phyloP scores from a whole-genome alignment of 2,329 filamentous ascomycete species.

The Cladosporium sp. region DNA sequence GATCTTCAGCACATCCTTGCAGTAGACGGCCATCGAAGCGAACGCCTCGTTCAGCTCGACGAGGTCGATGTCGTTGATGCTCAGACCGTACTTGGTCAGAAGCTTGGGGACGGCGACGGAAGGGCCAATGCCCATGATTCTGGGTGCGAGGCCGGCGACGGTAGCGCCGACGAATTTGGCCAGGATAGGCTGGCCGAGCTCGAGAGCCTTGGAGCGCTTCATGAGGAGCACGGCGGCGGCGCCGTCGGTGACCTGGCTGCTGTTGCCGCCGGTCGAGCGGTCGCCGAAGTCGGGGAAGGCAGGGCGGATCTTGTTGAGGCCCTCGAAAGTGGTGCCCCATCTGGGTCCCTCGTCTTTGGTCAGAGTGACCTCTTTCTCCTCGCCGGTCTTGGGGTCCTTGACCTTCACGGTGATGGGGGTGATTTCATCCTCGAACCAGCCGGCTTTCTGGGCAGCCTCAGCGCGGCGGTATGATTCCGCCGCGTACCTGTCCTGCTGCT shows the following conservation, averaged over 20 bases:
- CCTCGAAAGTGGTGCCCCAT: slow-evolving; percentile 80
- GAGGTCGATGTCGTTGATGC: slow-evolving; percentile 77
- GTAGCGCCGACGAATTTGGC: slow-evolving; percentile 94
- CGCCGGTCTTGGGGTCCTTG: slow-evolving; percentile 77
- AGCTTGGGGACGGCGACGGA: slow-evolving; percentile 73
- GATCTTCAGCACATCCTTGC: slow-evolving; percentile 56
- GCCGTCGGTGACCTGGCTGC: slow-evolving; percentile 91
- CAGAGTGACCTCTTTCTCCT: slow-evolving; percentile 71
- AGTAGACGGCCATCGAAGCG: slow-evolving; percentile 96
- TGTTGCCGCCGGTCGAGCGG: slow-evolving; percentile 85
- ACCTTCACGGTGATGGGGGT: slow-evolving; percentile 76
- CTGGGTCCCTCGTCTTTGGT: slow-evolving; percentile 87
- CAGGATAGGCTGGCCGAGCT: slow-evolving; percentile 83
- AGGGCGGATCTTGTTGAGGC: slow-evolving; percentile 74
- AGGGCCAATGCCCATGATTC: slow-evolving; percentile 95
- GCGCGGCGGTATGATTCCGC: slow-evolving; percentile 83
- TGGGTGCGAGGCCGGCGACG: slow-evolving; percentile 80
- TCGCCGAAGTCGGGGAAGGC: slow-evolving; percentile 90
- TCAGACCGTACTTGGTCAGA: slow-evolving; percentile 70
- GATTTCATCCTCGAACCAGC: slow-evolving; percentile 92
- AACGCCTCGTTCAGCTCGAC: slow-evolving; percentile 97
- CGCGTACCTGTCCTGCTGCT: slow-evolving; percentile 78
- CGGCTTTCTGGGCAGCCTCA: slow-evolving; percentile 83
- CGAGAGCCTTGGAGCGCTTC: slow-evolving; percentile 85
- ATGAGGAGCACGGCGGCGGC: slow-evolving; percentile 86